Conservation (phyloP, 768 basidiomycete species). For the Suillus subalutaceus region DNA sequence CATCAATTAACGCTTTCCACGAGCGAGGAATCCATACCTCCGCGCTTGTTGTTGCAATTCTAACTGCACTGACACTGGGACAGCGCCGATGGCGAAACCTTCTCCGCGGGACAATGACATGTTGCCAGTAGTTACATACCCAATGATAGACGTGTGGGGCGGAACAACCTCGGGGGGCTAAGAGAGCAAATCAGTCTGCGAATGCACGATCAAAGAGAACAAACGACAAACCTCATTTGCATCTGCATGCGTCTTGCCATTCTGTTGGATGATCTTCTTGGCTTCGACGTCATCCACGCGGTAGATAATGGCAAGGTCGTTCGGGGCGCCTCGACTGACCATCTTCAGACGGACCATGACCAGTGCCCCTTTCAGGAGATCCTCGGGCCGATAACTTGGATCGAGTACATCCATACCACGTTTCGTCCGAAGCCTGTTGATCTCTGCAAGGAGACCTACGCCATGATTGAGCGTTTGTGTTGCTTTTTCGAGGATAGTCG, state of each 20-base stretch:
- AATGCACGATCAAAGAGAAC: conserved; percentile 1
- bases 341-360: conserved; percentile 67
- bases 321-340: conserved; percentile 69
- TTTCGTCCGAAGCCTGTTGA: conserved; percentile 64
- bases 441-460: conserved; percentile 48
- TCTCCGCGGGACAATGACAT: conserved; percentile 78
- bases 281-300: conserved; percentile 57
- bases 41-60: conserved; percentile 54
- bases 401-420: conserved; percentile 48
- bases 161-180: conserved; percentile 53
- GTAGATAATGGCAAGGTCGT: conserved; percentile 78
- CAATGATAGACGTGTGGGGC: conserved; percentile 56
- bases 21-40: conserved; percentile 30
- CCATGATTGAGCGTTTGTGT: conserved; percentile 43
- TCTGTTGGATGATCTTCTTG: conserved; percentile 46
- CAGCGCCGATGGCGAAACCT: conserved; percentile 76
- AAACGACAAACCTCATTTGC: conserved; percentile 33
- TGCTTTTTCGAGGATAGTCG: conserved; percentile 46
- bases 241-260: conserved; percentile 26
- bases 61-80: conserved; percentile 58
- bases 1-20: not conserved
- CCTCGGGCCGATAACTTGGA: conserved; percentile 36
- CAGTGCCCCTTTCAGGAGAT: conserved; percentile 62
- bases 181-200: conserved; percentile 10
- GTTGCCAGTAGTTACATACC: conserved; percentile 84